Conservation (phyloP, 2,329 filamentous ascomycete genomes). For the Neoarthrinium moseri region DNA sequence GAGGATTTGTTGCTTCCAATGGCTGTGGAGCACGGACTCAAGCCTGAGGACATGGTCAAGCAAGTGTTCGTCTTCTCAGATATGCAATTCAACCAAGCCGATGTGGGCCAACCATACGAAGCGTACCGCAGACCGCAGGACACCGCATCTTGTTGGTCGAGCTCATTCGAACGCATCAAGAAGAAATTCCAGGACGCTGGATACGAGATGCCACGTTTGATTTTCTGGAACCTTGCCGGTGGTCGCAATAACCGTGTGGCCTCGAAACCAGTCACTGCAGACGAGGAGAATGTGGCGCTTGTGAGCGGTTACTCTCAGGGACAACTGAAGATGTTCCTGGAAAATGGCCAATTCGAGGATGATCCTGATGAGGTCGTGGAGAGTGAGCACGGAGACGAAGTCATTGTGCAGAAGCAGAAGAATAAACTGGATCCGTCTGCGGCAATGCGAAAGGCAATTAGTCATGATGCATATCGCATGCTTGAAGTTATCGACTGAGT, state of each 20-base stretch:
- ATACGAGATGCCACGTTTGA: conserved; percentile 50
- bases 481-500: background rate
- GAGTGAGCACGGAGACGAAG: background rate
- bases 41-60: conserved; percentile 59
- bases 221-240: background rate
- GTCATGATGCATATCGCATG: background rate
- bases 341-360: background rate
- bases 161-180: conserved; percentile 50
- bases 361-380: background rate
- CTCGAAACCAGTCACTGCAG: background rate
- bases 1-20: conserved; percentile 52
- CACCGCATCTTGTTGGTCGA: no score
- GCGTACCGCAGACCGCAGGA: no score
- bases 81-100: conserved; percentile 55
- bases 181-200: conserved; percentile 43
- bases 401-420: background rate
- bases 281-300: background rate
- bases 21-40: conserved; percentile 47
- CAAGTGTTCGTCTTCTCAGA: conserved; percentile 60
- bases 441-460: background rate
- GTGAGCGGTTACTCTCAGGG: background rate
- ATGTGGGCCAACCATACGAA: no score
- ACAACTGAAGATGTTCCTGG: background rate
- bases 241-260: background rate
- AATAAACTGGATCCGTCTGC: background rate